Evolutionary conservation across 306 rosid species (phyloP).

Genomic region (Luffa aegyptiaca): DNA sequence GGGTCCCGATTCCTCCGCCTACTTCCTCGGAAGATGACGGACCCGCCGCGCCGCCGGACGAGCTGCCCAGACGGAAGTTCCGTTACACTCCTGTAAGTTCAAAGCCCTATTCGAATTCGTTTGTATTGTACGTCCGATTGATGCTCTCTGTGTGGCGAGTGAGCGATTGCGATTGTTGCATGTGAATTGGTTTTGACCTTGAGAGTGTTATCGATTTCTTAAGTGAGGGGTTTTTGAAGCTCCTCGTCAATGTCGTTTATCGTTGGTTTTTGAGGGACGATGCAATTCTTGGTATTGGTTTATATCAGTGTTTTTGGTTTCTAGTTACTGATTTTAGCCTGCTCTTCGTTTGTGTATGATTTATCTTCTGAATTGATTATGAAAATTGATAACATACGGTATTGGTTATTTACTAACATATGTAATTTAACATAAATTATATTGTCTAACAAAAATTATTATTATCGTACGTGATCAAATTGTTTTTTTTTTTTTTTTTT

Average conservation of each 20-base stretch:
- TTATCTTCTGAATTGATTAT: not conserved
- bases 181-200: not conserved
- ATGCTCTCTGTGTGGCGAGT: not conserved
- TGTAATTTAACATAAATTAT: too few species aligned
- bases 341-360: not conserved
- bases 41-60: constrained; percentile 28
- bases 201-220: not conserved
- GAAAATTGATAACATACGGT: not conserved
- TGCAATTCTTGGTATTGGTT: not conserved
- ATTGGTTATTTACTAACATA: too few species aligned
- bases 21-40: constrained; percentile 1
- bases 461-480: too few species aligned
- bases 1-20: constrained; percentile 57
- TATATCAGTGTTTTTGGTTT: not conserved
- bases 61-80: constrained; percentile 83
- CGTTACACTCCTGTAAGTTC: constrained; percentile 82
- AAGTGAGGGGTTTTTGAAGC: not conserved
- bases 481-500: too few species aligned
- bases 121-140: not conserved
- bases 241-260: not conserved
- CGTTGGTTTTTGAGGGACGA: not conserved
- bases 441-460: too few species aligned
- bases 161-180: not conserved
- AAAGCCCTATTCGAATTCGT: not conserved
- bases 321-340: not conserved